These are phyloP conservation scores for Chaetomiaceae sp. DNA, from an alignment of 2,329 filamentous ascomycete species.

Conservation along the genomic window DNA sequence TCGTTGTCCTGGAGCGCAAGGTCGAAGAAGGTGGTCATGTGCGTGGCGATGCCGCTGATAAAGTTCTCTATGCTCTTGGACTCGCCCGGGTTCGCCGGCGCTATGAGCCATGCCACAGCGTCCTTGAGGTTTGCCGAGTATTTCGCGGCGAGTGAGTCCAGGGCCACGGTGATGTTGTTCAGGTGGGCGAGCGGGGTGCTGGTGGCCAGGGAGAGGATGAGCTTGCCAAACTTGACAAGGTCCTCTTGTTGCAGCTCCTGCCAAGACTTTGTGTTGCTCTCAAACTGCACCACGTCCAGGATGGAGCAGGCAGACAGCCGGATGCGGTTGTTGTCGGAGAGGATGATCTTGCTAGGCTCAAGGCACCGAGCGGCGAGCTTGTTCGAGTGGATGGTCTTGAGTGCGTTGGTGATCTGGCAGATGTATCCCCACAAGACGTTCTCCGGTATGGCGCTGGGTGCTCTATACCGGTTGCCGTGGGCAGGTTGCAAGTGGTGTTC, in stretches of 20 bases:
- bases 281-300: conserved; percentile 82
- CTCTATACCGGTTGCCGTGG: conserved; percentile 41
- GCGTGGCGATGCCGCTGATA: conserved; percentile 70
- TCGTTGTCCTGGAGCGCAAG: conserved; percentile 76
- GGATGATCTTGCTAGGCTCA: conserved; percentile 79
- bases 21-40: conserved; percentile 72
- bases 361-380: conserved; percentile 83
- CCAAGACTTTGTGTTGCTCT: conserved; percentile 58
- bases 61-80: conserved; percentile 77
- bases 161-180: conserved; percentile 61
- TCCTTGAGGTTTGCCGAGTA: conserved; percentile 78
- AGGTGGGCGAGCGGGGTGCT: conserved; percentile 53
- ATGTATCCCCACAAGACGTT: conserved; percentile 86
- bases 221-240: conserved; percentile 74
- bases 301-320: conserved; percentile 85
- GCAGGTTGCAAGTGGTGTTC: conserved; percentile 66
- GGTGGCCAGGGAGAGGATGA: conserved; percentile 78
- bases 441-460: conserved; percentile 53
- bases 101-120: conserved; percentile 76
- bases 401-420: conserved; percentile 81
- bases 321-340: conserved; percentile 87
- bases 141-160: conserved; percentile 68
- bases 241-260: conserved; percentile 84
- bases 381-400: conserved; percentile 77
- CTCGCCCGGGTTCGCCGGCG: conserved; percentile 51